Percentiles rank a stretch among this genome's conserved stretches.
phyloP scores from a whole-genome alignment of 345 rosid genomes.

The Brassica cretica region DNA sequence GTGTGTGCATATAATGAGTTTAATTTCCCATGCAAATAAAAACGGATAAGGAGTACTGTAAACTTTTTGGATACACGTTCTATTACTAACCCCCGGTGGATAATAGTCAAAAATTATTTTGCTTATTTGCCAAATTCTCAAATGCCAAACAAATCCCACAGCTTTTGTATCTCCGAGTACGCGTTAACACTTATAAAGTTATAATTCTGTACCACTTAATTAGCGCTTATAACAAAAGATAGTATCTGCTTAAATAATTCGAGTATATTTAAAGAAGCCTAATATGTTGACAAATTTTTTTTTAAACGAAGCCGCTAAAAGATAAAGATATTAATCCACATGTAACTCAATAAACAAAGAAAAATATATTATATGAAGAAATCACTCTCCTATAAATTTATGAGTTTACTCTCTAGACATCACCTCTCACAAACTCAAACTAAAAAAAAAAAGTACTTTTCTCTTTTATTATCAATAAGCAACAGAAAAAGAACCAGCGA shows the following conservation, averaged over 20 bases:
- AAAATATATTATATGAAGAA: constrained; percentile 29
- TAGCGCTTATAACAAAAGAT: neutral
- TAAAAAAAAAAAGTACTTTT: constrained; percentile 26
- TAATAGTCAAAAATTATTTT: neutral
- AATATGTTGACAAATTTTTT: too few relatives aligned
- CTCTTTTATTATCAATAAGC: constrained; percentile 41
- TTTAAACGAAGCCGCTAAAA: neutral
- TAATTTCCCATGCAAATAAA: neutral
- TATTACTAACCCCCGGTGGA: neutral
- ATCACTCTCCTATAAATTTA: constrained; percentile 40
- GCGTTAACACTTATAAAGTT: neutral
- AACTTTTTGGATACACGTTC: neutral
- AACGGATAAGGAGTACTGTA: constrained; percentile 6
- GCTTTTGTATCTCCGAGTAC: neutral
- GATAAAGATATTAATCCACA: neutral
- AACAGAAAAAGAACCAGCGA: constrained; percentile 2
- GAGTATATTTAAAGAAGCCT: too few relatives aligned
- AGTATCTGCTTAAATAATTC: neutral
- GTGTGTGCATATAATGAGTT: neutral
- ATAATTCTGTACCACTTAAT: neutral
- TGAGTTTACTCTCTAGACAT: constrained; percentile 10
- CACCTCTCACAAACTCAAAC: constrained; percentile 36
- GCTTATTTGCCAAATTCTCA: neutral
- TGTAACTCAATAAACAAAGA: constrained; percentile 11
- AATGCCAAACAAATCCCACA: neutral